Base-by-base conservation (phyloP, 176 grass and related monocot species). In the Aechmea fasciata region DNA sequence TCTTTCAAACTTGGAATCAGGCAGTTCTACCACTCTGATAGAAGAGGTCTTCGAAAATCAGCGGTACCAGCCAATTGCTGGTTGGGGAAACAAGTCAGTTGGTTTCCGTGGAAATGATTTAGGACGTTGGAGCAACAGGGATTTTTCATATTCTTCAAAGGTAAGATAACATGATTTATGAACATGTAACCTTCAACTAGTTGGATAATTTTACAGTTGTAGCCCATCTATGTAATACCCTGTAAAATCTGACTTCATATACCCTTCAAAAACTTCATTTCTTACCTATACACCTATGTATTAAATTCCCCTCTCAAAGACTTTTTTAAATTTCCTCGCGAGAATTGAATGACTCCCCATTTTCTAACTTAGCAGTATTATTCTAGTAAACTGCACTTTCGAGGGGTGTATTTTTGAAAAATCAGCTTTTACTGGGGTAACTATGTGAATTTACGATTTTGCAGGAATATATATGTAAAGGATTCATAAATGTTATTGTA, bases 11-110 rank as follows among this genome's bases (percentile, higher is more conserved):
- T 10, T 25, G 68, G 80, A 61, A 62, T 69, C 70, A 66, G 67
- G 51, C 53, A 89, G 81, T 64, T 74, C 84, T 49, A 72, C 73
- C 24, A 80, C 49, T 9, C 49, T 75, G 48, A 68, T 82, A 77
- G 89, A 90, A 80, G 93, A 97, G 85, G 73, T 97, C 10, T 97
- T 92, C 87, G 89, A 97, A 78, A 97, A 97, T 73, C 89, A 97
- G 53, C 79, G 84, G 51, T 97, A 92, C 69, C 84, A 82, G 54
- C 89, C 86, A 80, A 82, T 81, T 85, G 85, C 86, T 52, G 93
- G 86, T 18, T 96, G 92, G 92, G 77, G 88, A 76, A 81, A 71
- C 68, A 88, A 82, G 53, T 72, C 73, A 23, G 68, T 69, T 1
- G 67, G 48, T 75, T 75, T 28, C 64, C 72, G 75, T 84, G 80